phyloP scores from a whole-genome alignment of 768 basidiomycete species.

The Pholiota conissans region DNA sequence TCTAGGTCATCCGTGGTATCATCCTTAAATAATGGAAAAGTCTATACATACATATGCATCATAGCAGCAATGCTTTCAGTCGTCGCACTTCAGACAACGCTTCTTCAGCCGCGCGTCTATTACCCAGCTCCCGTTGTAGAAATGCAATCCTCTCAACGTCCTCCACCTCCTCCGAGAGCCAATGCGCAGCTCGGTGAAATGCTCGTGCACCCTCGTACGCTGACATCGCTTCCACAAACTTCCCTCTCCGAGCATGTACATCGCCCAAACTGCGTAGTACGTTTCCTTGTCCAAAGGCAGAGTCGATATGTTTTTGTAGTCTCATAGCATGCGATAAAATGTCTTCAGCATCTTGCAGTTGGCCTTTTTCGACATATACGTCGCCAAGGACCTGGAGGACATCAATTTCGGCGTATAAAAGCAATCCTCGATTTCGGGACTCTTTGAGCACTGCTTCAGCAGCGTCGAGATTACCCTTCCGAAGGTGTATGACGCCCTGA shows the following conservation, averaged over 20 bases:
- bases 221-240: not conserved
- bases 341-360: not conserved
- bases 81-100: not conserved
- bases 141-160: not conserved
- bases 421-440: not conserved
- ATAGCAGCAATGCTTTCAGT: not conserved
- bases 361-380: not conserved
- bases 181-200: not conserved
- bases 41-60: too few species aligned
- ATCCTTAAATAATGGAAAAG: not conserved
- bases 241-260: not conserved
- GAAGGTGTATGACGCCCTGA: slow-evolving; percentile 2
- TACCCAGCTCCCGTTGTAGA: not conserved
- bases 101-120: not conserved
- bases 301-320: slow-evolving; percentile 1
- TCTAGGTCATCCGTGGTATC: not conserved
- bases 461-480: not conserved
- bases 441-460: not conserved
- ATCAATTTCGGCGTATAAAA: slow-evolving; percentile 1
- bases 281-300: slow-evolving; percentile 1
- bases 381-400: slow-evolving; percentile 1
- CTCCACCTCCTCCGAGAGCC: not conserved
- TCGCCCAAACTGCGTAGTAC: slow-evolving; percentile 2
- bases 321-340: not conserved
- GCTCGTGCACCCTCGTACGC: not conserved